Evolutionary conservation across 1,139 yeast genomes (phyloP).

Genomic region (Schizosaccharomyces versatilis): DNA sequence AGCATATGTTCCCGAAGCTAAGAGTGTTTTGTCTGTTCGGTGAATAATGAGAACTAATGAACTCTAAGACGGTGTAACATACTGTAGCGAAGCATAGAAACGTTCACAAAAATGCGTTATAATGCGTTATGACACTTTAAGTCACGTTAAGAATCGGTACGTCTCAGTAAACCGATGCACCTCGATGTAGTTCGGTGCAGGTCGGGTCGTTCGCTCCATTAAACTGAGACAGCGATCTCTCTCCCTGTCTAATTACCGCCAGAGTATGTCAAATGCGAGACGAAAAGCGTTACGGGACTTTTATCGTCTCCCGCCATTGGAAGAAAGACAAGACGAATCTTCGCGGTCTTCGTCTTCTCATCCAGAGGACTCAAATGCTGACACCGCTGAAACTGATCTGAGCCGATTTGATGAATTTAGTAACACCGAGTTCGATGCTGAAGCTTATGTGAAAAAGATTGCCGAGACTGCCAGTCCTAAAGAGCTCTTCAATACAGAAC

Average conservation of each 20-base stretch:
- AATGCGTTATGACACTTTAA: no score
- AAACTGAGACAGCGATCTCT: no score
- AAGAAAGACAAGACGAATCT: neutral
- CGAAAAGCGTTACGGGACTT: neutral
- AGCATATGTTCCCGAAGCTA: no score
- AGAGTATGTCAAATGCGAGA: neutral
- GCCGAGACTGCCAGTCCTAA: neutral
- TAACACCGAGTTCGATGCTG: neutral
- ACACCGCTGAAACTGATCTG: neutral
- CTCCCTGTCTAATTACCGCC: constrained; percentile 5
- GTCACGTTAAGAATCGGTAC: no score
- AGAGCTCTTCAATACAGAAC: neutral
- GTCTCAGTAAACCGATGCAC: no score
- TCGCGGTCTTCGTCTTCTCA: neutral
- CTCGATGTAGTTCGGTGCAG: no score
- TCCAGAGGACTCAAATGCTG: neutral
- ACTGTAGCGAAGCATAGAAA: no score
- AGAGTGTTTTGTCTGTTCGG: no score
- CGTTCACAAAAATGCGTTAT: no score
- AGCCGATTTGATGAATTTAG: neutral
- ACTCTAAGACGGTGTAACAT: no score
- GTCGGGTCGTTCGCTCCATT: no score
- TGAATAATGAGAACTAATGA: no score
- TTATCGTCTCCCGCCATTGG: neutral
- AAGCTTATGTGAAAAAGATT: neutral